These are phyloP conservation scores for Alternaria panax DNA, from an alignment of 2,329 filamentous ascomycete species.

Conservation along the genomic window DNA sequence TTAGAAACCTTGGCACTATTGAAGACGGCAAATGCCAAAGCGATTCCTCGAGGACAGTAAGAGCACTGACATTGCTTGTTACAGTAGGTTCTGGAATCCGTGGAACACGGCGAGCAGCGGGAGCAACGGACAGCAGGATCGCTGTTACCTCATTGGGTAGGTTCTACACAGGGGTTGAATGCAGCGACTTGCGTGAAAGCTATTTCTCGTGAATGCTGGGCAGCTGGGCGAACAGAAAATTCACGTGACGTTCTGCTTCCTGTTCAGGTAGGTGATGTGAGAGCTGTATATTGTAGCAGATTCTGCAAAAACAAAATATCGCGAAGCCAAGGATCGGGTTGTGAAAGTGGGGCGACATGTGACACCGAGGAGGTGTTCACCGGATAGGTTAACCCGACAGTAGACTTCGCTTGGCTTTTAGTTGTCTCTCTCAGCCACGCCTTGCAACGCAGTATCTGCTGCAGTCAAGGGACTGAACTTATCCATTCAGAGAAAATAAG, in stretches of 20 bases:
- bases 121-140: background rate
- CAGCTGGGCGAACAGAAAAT: background rate
- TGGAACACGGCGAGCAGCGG: background rate
- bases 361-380: background rate
- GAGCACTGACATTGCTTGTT: background rate
- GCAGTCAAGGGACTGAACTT: background rate
- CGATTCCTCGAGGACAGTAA: background rate
- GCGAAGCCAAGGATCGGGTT: background rate
- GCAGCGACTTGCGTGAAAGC: background rate
- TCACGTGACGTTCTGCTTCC: background rate
- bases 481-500: too few species aligned
- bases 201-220: background rate
- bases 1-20: background rate
- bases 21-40: background rate
- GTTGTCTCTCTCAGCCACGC: background rate
- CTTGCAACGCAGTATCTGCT: background rate
- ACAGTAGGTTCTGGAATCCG: background rate
- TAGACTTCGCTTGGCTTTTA: background rate
- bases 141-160: background rate
- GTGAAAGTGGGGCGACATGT: background rate
- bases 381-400: background rate
- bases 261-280: background rate
- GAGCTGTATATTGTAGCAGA: background rate
- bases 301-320: background rate
- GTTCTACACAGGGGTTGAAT: background rate